Evolutionary conservation across 1,139 yeast species (phyloP), one percentile per base, ranked within the genome.

Genomic region (Pichia sp.): DNA sequence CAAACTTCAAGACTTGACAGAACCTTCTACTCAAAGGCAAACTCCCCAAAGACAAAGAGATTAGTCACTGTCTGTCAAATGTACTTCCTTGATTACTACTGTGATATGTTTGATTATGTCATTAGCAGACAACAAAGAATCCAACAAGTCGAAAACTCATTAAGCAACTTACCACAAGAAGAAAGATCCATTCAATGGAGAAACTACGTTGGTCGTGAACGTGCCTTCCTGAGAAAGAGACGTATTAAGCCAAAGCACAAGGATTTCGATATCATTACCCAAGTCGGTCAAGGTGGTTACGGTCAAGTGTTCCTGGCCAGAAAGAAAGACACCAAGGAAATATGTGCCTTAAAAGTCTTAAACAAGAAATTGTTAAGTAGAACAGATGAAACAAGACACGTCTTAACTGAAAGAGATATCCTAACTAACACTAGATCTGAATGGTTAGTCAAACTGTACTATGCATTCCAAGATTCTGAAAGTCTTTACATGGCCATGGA

Each of bases 201-300:
- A 57, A 80, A 82, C 48, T 93, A 94, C 63, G 72, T 82, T 28
- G 90, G 93, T 18, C 77, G 94, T 51, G 99, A 94, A 67, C 74
- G 96, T 44, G 91, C 89, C 7, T 76, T 83, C 46, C 72, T 94
- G 59, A 79, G 99, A 54, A 90, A 90, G 65, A 77, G 97, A 60
- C 79, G 99, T 61, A 76, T 89, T 53, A 89, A 90, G 67, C 96
- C 97, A 40, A 88, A 86, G 65, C 93, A 90, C 64, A 91, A 90
- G 58, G 99, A 94, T 66, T 94, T 94, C 65, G 94, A 90, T 65
- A 88, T 91, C 75, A 83, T 94, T 53, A 93, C 99, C 3, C 99
- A 94, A 70, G 97, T 94, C 32, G 99, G 99, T 22, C 99, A 94
- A 72, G 99, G 99, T 62, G 99, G 99, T 3, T 94, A 94, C 63